Percentiles rank a stretch among this genome's conserved stretches.
Evolutionary conservation across 1,284 basidiomycete genomes (phyloP).

Genomic region (Apiotrichum montevideense): DNA sequence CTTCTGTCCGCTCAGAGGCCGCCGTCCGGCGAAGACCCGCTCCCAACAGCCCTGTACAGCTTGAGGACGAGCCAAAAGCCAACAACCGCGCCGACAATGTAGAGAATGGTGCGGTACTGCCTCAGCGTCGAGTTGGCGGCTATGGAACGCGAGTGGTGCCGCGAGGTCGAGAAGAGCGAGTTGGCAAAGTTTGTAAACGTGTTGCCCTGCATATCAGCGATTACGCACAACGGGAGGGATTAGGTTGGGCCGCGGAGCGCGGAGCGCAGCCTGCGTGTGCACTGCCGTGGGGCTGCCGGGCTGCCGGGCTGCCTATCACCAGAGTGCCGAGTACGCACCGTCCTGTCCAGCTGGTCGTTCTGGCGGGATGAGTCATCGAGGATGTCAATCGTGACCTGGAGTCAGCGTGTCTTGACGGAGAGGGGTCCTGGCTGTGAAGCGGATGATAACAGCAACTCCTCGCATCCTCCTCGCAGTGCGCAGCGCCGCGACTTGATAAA

Average conservation of each 20-base stretch:
- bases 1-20: neutral
- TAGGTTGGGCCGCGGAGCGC: too few relatives aligned
- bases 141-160: slow-evolving; percentile 40
- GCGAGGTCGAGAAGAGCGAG: slow-evolving; percentile 44
- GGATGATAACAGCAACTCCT: too few relatives aligned
- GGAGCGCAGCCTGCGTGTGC: too few relatives aligned
- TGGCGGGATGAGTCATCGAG: slow-evolving; percentile 42
- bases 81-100: slow-evolving; percentile 36
- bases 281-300: too few relatives aligned
- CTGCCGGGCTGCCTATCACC: too few relatives aligned
- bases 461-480: slow-evolving; percentile 2
- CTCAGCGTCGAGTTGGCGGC: slow-evolving; percentile 35
- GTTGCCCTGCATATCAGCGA: slow-evolving; percentile 24
- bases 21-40: neutral
- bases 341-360: slow-evolving; percentile 44
- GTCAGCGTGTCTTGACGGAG: neutral
- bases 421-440: too few relatives aligned
- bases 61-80: slow-evolving; percentile 37
- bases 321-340: slow-evolving; percentile 19
- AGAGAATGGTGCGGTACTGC: slow-evolving; percentile 42
- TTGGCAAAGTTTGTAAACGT: slow-evolving; percentile 40
- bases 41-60: slow-evolving; percentile 22
- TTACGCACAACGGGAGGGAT: too few relatives aligned
- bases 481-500: too few relatives aligned
- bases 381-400: slow-evolving; percentile 46